phyloP scores from a whole-genome alignment of 148 eudicot species.

The Cornus controversa region DNA sequence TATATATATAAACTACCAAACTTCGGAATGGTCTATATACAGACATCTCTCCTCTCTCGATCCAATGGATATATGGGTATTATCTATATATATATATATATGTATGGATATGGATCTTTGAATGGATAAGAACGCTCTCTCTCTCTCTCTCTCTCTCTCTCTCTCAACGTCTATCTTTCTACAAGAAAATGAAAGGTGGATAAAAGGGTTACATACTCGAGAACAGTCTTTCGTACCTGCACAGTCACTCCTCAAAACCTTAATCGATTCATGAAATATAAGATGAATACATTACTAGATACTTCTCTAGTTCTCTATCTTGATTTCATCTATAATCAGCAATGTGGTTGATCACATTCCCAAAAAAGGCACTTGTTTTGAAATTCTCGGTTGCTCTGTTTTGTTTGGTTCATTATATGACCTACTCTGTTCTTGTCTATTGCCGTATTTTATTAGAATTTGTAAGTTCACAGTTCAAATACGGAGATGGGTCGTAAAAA shows the following conservation, averaged over 20 bases:
- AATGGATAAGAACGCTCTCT: too few relatives aligned
- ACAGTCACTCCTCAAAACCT: not conserved
- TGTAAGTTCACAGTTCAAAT: not conserved
- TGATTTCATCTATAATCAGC: not conserved
- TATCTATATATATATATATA: too few relatives aligned
- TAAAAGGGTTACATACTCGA: not conserved
- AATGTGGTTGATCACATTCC: slow-evolving; percentile 7
- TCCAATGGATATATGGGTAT: too few relatives aligned
- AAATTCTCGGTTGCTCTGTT: not conserved
- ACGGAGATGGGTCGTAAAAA: not conserved
- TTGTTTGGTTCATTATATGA: too few relatives aligned
- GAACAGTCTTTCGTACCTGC: not conserved
- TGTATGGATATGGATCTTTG: too few relatives aligned
- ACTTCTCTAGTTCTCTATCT: not conserved
- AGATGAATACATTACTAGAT: too few relatives aligned
- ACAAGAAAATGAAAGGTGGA: slow-evolving; percentile 9
- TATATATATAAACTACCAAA: too few relatives aligned
- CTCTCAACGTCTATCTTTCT: too few relatives aligned
- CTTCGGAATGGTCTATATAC: too few relatives aligned
- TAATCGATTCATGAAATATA: not conserved
- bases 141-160: too few relatives aligned
- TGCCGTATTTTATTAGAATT: not conserved
- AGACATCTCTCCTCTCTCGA: too few relatives aligned
- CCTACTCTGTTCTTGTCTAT: not conserved
- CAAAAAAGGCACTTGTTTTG: not conserved